Evolutionary conservation across 306 rosid species (phyloP), one percentile per base, ranked within the genome.

Genomic region (Castanea sativa): DNA sequence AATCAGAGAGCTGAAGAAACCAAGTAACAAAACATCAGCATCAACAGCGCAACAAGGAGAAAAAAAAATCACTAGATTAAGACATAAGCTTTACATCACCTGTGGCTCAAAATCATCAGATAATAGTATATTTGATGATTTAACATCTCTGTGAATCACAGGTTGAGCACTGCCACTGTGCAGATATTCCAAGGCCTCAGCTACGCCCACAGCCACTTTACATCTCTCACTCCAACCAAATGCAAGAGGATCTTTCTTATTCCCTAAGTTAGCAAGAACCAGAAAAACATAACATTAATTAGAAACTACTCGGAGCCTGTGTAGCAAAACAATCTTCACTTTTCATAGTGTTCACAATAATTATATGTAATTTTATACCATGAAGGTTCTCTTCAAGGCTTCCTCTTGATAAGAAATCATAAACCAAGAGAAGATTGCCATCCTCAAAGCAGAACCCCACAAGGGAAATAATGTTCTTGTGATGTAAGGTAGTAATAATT

Each of bases 351-450:
- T 9, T 3, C 41, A 23, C 0, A 25, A n/a, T 1, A 71, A 35
- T 52, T 58, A 38, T 68, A 78, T 3, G 61, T 9, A 63, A 45
- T 55, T 63, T 25, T 27, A 63, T 87, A 93, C 99, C 99, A 43
- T 93, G 93, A 76, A 95, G 91, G 73, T 90, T 95, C 90, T 95
- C 99, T 87, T 93, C 99, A 29, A 95, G 99, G 87, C 98, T 91
- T 88, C 99, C 99, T 86, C 97, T 86, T 78, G 93, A 88, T 73
- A 95, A 81, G 81, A 96, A 90, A 88, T 96, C 97, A 79, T 96
- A 96, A 75, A 93, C 97, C 83, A 96, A 83, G 84, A 96, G 92
- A 83, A 96, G 92, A 79, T 91, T 90, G 56, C 78, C 89, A 51
- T 88, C 89, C 80, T 96, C 99, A 71, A 93, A 90, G 87, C 97